Evolutionary conservation across 345 rosid species (phyloP), one percentile per base, ranked within the genome.

Genomic region (Salix koriyanagi): DNA sequence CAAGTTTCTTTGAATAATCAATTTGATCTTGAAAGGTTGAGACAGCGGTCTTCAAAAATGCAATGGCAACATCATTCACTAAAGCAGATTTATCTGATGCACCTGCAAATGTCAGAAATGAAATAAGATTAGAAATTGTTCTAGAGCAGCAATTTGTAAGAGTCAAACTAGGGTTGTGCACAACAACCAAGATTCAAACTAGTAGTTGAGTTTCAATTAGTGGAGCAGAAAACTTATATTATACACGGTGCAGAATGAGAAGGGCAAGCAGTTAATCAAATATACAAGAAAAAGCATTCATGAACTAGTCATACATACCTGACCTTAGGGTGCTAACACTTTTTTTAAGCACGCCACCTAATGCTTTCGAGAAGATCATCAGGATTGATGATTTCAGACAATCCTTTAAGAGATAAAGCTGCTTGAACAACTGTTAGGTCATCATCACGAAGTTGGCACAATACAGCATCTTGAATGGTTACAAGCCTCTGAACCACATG

Each of bases 391-490:
- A 87, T 74, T 75, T 83, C 88, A 28, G 93, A 80, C 78, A 92
- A 81, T 56, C 88, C 90, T 72, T 90, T 88, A 54, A 96, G 58
- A 71, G 91, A 86, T 70, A 93, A 78, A 77, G 92, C 92, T 75
- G 91, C 91, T 80, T 78, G 84, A 80, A 96, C 92, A 68, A 96
- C 90, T 71, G 90, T 83, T 69, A 96, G 82, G 83, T 96, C 99
- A 82, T 87, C 89, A 85, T 96, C 98, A 66, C 76, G 82, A 77
- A 96, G 91, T 79, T 90, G 97, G 84, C 85, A 83, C 76, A 91
- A 69, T 70, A 96, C 75, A 34, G 87, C 91, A 84, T 91, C 95
- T 81, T 84, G 88, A 85, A 96, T 79, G 30, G 85, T 83, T 72
- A 81, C 84, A 77, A 92, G 82, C 75, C 85, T 89, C 99, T 96